Base-by-base conservation (phyloP, 169 alveolate genomes). In the Plasmodium chabaudi region DNA sequence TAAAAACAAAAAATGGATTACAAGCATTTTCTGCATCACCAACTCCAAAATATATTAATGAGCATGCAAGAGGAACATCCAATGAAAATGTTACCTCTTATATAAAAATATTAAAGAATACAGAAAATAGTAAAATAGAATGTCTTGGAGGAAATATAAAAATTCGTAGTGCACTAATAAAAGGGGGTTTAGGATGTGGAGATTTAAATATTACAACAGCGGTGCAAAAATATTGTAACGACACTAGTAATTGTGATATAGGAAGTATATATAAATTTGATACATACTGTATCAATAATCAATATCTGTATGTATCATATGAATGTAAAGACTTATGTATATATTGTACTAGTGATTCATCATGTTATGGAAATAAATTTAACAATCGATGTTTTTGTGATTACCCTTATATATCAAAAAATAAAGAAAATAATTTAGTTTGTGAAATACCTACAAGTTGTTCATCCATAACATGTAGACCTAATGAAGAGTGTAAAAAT, bases 191-290 rank as follows among this genome's bases (percentile, higher is more conserved):
- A n/a, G 82, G 82, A 5, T 79, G 89, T 19, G 64, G 49, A 9
- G 82, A 68, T 67, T 59, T 79, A 34, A 25, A 51, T 34, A 15
- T 79, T 39, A 79, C 84, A 9, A 39, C 12, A 2, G 55, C 84
- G 34, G 63, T 79, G 17, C 65, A 79, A 53, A 19, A 17, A 13
- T 79, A 79, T 59, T 79, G 89, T 67, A 59, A 79, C 42, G 19
- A 27, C 6, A 57, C 68, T 5, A 65, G 72, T 15, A 56, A 53
- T 53, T 79, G 89, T 53, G 72, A 79, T 55, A 42, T 79, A 6
- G 89, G 89, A 12, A 15, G 53, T 13, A 65, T 49, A 2, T 49
- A 79, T 60, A 79, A 79, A 46, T 79, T 79, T 67, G 89, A 79
- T 25, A 64, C 84, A 1, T 79, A 79, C 17, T 79, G 89, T 19